Evolutionary conservation across 345 rosid species (phyloP), one percentile per base, ranked within the genome.

Genomic region (Ricinus communis): DNA sequence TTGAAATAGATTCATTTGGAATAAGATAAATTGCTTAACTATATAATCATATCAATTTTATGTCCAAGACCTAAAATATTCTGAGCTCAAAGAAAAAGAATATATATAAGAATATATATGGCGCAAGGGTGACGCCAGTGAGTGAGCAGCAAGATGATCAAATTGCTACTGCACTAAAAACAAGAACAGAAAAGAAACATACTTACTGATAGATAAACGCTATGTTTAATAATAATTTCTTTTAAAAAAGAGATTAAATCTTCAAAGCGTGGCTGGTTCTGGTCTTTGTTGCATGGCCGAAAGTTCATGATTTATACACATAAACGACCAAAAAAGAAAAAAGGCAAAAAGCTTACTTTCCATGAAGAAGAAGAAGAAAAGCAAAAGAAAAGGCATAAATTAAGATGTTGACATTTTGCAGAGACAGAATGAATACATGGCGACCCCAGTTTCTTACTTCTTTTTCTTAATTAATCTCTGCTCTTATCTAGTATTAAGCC

Each of bases 101-200:
- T n/a, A n/a, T n/a, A n/a, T n/a, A n/a, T n/a, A n/a, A n/a, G n/a
- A n/a, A n/a, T n/a, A n/a, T 4, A 43, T 43, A 43, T 43, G 47
- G 13, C 38, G 73, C 28, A 70, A 59, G 65, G 65, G 60, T 70
- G 73, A 70, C 65, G 66, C 57, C 49, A 36, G 25, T 16, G 33
- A 33, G 18, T 24, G 30, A 45, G 8, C 6, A 21, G 58, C 53
- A 47, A 70, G 24, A 50, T 66, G 57, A 8, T 66, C 27, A 8
- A 62, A 28, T 47, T 8, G 41, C 24, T 25, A 65, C 19, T 31
- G 65, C 33, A 21, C 36, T 56, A 56, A 50, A 50, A 14, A 36
- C 2, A 38, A 61, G 8, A 8, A 7, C 8, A 36, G 2, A n/a
- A 11, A n/a, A n/a, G 21, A 2, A 59, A 58, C 4, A 5, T 56